A percentile compares a stretch with the other conserved stretches of the same genome.
phyloP scores from a whole-genome alignment of 164 flowering plant genomes.

The Houttuynia cordata region DNA sequence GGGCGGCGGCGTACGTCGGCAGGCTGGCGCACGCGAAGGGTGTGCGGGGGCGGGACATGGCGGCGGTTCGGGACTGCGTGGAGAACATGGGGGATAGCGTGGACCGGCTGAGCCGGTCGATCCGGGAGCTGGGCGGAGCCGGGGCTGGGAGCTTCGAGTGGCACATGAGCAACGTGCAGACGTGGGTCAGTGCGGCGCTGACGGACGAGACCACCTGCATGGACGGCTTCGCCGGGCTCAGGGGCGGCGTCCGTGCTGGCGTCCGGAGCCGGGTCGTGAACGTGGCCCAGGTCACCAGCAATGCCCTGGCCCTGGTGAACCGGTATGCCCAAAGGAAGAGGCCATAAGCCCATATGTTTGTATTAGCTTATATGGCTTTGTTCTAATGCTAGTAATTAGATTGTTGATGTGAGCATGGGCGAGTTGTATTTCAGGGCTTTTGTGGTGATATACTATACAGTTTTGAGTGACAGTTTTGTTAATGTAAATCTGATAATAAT shows the following conservation, averaged over 20 bases:
- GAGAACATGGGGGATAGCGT: slow-evolving; percentile 22
- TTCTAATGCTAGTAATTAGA: neutral
- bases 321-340: slow-evolving; percentile 11
- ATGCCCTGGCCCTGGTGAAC: slow-evolving; percentile 27
- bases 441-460: neutral
- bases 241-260: slow-evolving; percentile 7
- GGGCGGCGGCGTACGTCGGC: slow-evolving; percentile 8
- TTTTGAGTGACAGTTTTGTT: neutral
- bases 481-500: neutral
- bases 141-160: slow-evolving; percentile 10
- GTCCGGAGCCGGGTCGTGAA: slow-evolving; percentile 9
- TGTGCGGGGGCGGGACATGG: slow-evolving; percentile 8
- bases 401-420: neutral
- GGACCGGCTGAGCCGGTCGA: slow-evolving; percentile 17
- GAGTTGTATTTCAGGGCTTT: neutral
- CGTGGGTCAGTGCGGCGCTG: slow-evolving; percentile 39
- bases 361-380: neutral
- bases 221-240: slow-evolving; percentile 19
- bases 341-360: neutral
- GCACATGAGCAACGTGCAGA: slow-evolving; percentile 32
- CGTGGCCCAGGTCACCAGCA: slow-evolving; percentile 26
- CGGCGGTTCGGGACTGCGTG: slow-evolving; percentile 21
- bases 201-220: slow-evolving; percentile 28
- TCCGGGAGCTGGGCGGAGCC: slow-evolving; percentile 14
- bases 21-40: slow-evolving; percentile 7